Percentiles rank a stretch among this genome's conserved stretches.
phyloP scores from a whole-genome alignment of 352 stramenopile species.

The Pythium insidiosum region DNA sequence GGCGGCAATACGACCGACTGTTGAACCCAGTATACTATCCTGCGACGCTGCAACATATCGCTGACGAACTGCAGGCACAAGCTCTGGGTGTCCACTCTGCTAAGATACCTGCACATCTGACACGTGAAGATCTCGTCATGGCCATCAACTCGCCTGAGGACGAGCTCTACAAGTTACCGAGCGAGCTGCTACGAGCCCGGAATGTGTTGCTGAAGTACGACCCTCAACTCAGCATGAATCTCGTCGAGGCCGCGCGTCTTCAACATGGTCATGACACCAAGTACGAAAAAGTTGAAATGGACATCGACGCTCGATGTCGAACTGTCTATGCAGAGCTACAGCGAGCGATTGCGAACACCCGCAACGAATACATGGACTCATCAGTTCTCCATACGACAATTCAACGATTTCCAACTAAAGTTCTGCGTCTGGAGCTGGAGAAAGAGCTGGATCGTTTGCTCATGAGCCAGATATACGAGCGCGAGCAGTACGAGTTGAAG shows the following conservation, averaged over 20 bases:
- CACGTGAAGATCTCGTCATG: constrained; percentile 44
- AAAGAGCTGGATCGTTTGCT: constrained; percentile 89
- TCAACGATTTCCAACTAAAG: constrained; percentile 87
- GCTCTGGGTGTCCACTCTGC: constrained; percentile 1
- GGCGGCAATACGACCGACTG: constrained; percentile 57
- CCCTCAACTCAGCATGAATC: constrained; percentile 35
- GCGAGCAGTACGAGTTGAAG: constrained; percentile 49
- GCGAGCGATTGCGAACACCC: constrained; percentile 71
- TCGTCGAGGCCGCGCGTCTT: constrained; percentile 31
- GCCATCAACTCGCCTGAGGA: constrained; percentile 63
- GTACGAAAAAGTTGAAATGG: constrained; percentile 46
- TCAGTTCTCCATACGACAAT: constrained; percentile 80
- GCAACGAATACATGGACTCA: constrained; percentile 88
- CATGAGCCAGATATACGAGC: constrained; percentile 74
- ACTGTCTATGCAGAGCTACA: constrained; percentile 89
- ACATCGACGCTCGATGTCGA: constrained; percentile 83
- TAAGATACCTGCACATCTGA: constrained; percentile 28
- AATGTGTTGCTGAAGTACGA: constrained; percentile 67
- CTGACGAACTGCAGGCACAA: constrained; percentile 3
- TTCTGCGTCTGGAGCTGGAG: constrained; percentile 86
- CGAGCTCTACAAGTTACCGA: constrained; percentile 60
- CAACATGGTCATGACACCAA: constrained; percentile 22
- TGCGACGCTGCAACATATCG: constrained; percentile 33
- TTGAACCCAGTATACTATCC: constrained; percentile 71
- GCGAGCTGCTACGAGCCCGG: constrained; percentile 41